Evolutionary conservation across 345 rosid species (phyloP), one percentile per base, ranked within the genome.

Genomic region (Murraya paniculata): DNA sequence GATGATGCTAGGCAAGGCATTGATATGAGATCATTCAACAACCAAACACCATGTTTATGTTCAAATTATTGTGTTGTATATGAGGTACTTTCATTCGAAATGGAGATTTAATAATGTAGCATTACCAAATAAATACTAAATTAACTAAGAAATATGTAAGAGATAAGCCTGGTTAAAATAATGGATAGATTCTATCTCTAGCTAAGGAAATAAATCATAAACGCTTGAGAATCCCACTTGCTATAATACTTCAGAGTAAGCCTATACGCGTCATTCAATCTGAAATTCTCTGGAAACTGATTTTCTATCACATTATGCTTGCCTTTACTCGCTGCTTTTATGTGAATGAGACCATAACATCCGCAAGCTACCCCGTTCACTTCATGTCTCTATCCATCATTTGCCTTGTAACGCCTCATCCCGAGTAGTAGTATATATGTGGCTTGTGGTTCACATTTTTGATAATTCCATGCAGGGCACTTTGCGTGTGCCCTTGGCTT

Each of bases 401-500:
- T 61, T 59, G 7, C 19, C 48, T 64, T 28, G 64, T 72, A 81
- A 81, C 80, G 80, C 48, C 59, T 70, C 64, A 24, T 28, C 28
- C 65, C 79, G n/a, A 33, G 21, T 41, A 60, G 31, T 71, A 10
- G 39, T 31, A 56, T 41, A 2, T 2, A 10, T 50, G 5, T 27
- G n/a, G 25, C 59, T 64, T 71, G 57, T 30, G 41, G 28, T 30
- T 61, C 24, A 25, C 71, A 57, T 24, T 55, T 33, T 19, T 62
- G 5, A 61, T 33, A 67, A 73, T 67, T n/a, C 38, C 69, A 21
- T 73, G 57, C 22, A 16, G 57, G 65, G 67, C 75, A 53, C 57
- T 41, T 72, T 76, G 50, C 85, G 76, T 82, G 80, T 72, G 82
- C 50, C 50, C 30, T 13, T 35, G 41, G 28, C 61, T 39, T 31